A percentile compares a stretch with the other conserved stretches of the same genome.
phyloP scores from a whole-genome alignment of 1,284 basidiomycete species.

The Naganishia cerealis region DNA sequence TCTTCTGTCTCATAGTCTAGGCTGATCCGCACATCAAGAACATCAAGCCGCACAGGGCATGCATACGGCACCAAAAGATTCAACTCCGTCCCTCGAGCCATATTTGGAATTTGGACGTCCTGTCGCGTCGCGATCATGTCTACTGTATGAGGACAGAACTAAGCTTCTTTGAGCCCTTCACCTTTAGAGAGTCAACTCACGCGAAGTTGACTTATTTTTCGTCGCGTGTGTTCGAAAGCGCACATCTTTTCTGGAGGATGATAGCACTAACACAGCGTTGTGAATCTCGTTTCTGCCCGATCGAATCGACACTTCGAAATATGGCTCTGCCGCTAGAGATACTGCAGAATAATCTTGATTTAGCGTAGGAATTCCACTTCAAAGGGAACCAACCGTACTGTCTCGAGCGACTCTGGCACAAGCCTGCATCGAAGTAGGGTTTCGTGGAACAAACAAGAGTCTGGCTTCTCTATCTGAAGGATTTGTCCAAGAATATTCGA shows the following conservation, averaged over 20 bases:
- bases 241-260: slow-evolving; percentile 10
- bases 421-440: slow-evolving; percentile 7
- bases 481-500: slow-evolving; percentile 17
- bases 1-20: slow-evolving; percentile 25
- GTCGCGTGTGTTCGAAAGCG: slow-evolving; percentile 14
- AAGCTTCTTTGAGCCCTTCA: too few relatives aligned
- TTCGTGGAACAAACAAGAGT: slow-evolving; percentile 5
- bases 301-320: slow-evolving; percentile 15
- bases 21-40: slow-evolving; percentile 21
- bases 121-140: slow-evolving; percentile 6
- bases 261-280: slow-evolving; percentile 4
- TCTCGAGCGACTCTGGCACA: slow-evolving; percentile 14
- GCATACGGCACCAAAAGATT: slow-evolving; percentile 27
- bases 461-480: background rate
- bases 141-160: background rate
- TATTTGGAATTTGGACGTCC: slow-evolving; percentile 5
- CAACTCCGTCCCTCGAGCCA: background rate
- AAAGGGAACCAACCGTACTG: slow-evolving; percentile 3
- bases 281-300: slow-evolving; percentile 15
- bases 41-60: slow-evolving; percentile 17
- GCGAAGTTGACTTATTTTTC: background rate
- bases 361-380: background rate
- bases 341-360: background rate
- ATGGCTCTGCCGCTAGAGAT: slow-evolving; percentile 13
- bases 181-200: too few relatives aligned